These are phyloP conservation scores for Cryptococcus jaspeensis DNA, from an alignment of 1,284 basidiomycete species.

Conservation along the genomic window DNA sequence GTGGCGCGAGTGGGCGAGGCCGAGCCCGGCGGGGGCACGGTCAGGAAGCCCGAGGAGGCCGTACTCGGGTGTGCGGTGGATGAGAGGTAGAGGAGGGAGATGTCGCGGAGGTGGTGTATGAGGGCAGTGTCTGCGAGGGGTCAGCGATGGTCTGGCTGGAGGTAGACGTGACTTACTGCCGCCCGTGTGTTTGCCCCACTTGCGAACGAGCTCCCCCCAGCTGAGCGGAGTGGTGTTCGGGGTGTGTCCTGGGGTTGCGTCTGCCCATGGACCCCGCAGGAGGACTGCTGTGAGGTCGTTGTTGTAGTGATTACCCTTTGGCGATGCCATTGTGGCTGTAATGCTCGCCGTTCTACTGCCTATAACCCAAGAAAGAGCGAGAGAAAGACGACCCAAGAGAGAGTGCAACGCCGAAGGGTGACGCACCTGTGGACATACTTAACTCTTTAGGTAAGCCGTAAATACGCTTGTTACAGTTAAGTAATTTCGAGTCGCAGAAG, in stretches of 20 bases:
- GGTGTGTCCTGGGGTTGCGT: constrained; percentile 60
- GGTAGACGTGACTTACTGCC: constrained; percentile 51
- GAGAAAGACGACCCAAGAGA: background rate
- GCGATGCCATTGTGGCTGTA: constrained; percentile 2
- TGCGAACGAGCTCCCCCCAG: constrained; percentile 78
- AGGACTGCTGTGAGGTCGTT: constrained; percentile 41
- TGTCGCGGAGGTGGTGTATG: constrained; percentile 41
- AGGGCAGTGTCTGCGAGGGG: constrained; percentile 31
- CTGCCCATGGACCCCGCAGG: constrained; percentile 47
- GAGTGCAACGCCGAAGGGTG: background rate
- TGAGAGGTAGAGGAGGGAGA: constrained; percentile 45
- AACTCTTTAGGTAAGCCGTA: background rate
- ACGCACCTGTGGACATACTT: too few relatives aligned
- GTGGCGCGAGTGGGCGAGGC: constrained; percentile 6
- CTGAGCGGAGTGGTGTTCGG: constrained; percentile 61
- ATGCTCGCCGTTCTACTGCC: too few relatives aligned
- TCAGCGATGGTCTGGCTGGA: background rate
- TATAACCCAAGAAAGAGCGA: background rate
- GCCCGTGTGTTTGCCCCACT: constrained; percentile 81
- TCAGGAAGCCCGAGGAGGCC: constrained; percentile 30
- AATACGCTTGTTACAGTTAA: background rate
- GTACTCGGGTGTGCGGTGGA: constrained; percentile 19
- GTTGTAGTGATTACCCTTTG: constrained; percentile 48
- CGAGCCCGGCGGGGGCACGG: constrained; percentile 15
- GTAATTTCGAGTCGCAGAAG: background rate